These are phyloP conservation scores for Sarocladium strictum DNA, from an alignment of 2,329 filamentous ascomycete species.

Conservation along the genomic window DNA sequence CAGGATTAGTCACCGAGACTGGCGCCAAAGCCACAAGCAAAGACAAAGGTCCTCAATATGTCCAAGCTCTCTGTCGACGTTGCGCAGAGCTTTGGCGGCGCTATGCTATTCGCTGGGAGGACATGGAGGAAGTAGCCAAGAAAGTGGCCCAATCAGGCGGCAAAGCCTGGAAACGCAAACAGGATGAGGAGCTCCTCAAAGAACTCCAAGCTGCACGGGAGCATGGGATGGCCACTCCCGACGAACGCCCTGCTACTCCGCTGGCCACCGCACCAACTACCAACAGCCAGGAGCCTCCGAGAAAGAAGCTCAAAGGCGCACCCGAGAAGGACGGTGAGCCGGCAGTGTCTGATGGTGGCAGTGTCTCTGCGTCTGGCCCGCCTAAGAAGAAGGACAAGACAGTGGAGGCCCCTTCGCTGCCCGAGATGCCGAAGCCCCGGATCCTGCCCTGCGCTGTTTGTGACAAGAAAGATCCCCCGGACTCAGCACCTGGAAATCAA, in stretches of 20 bases:
- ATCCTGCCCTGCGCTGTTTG: slow-evolving; percentile 83
- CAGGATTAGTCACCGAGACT: slow-evolving; percentile 63
- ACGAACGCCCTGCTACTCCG: slow-evolving; percentile 31
- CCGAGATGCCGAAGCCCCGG: slow-evolving; percentile 73
- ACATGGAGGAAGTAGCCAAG: slow-evolving; percentile 83
- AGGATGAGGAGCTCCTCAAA: slow-evolving; percentile 84
- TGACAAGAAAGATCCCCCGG: slow-evolving; percentile 62
- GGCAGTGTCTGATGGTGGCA: slow-evolving; percentile 37
- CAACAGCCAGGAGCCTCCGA: slow-evolving; percentile 45
- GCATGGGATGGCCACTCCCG: slow-evolving; percentile 38
- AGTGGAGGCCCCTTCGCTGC: slow-evolving; percentile 36
- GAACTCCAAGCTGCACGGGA: slow-evolving; percentile 64
- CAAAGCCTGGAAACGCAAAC: slow-evolving; percentile 77
- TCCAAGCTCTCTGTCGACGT: slow-evolving; percentile 80
- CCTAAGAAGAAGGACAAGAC: slow-evolving; percentile 55
- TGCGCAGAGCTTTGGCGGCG: slow-evolving; percentile 93
- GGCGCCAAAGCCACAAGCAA: slow-evolving; percentile 54
- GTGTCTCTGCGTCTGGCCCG: slow-evolving; percentile 28
- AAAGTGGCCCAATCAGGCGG: slow-evolving; percentile 76
- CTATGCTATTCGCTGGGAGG: slow-evolving; percentile 94
- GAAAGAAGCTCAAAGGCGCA: slow-evolving; percentile 58
- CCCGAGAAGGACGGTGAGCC: slow-evolving; percentile 46
- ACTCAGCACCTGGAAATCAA: slow-evolving; percentile 43
- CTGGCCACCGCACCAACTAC: slow-evolving; percentile 23
- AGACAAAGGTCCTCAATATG: slow-evolving; percentile 66